Base-by-base conservation (phyloP, 179 eudicot genomes). In the Camellia oleifera region DNA sequence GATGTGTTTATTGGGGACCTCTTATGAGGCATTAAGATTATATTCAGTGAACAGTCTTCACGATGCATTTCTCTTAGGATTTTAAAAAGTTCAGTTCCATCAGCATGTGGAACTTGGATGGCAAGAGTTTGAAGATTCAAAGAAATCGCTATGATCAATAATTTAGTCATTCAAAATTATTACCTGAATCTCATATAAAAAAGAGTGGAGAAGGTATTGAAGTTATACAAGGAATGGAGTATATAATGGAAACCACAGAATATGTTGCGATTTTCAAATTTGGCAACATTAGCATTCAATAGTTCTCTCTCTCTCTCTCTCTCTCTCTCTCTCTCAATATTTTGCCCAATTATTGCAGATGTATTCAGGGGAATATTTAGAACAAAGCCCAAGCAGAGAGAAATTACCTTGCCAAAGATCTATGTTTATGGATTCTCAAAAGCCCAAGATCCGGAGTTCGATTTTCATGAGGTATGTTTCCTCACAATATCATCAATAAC, bases 391-490 rank as follows among this genome's bases (percentile, higher is more conserved):
- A 83, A 46, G 13, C 85, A 81, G 78, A 82, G 78, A 82, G 81
- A 60, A 18, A 54, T 82, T 61, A 82, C 78, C 78, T 81, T 89
- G 78, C 99, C 99, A 17, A 88, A 45, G 82, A 92, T 95, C 81
- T 95, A 95, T 82, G 90, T 95, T 40, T 95, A 94, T 78, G 99
- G 99, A 46, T 95, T 93, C 83, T 95, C 99, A 70, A 95, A 85
- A 88, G 95, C 95, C 50, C 88, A 85, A 79, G 99, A 95, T 86
- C 99, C 99, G 14, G 99, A 95, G 78, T 95, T 91, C 32, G 97
- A 93, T 64, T 92, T 95, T 80, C 92, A 90, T 2, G 91, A 93
- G 99, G 99, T 93, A 78, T 79, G 83, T 50, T 76, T 71, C 81
- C 70, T 70, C 63, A 13, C 44, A 53, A 53, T n/a, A 53, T 53